These are phyloP conservation scores for Spergularia bocconei DNA, from an alignment of 148 eudicot species.

Conservation along the genomic window DNA sequence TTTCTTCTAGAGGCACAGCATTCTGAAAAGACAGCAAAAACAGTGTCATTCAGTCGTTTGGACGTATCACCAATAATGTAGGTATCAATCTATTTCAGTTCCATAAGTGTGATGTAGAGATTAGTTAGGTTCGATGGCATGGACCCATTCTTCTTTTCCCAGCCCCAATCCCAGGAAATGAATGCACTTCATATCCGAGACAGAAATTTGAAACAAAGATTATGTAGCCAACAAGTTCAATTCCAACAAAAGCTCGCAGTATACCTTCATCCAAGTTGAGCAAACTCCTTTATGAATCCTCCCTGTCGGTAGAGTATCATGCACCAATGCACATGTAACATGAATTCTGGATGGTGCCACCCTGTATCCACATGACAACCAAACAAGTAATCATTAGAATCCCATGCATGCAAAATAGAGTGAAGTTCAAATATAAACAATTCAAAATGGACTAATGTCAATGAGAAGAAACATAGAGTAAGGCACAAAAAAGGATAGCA, in stretches of 20 bases:
- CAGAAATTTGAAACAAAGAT: not conserved
- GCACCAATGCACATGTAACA: slow-evolving; percentile 87
- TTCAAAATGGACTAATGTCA: not conserved
- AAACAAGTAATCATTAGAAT: not conserved
- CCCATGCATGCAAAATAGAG: not conserved
- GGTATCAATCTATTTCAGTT: not conserved
- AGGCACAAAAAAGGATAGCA: no score
- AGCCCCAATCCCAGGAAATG: not conserved
- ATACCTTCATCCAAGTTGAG: slow-evolving; percentile 99
- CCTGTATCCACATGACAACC: slow-evolving; percentile 40
- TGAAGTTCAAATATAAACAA: not conserved
- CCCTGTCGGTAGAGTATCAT: slow-evolving; percentile 79
- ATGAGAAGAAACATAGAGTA: not conserved
- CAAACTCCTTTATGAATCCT: slow-evolving; percentile 92
- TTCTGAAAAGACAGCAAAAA: slow-evolving; percentile 48
- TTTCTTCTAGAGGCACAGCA: slow-evolving; percentile 61
- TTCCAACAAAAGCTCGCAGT: not conserved
- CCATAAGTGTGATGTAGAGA: not conserved
- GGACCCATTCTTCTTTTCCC: not conserved
- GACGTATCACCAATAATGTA: not conserved
- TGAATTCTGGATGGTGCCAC: slow-evolving; percentile 84
- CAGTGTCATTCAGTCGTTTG: not conserved
- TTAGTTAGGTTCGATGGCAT: not conserved
- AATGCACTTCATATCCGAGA: not conserved
- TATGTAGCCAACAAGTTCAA: not conserved